Percentiles rank a stretch among this genome's conserved stretches.
Conservation (phyloP, 2,329 filamentous ascomycete genomes). For the Arthrinium phaeospermum region DNA sequence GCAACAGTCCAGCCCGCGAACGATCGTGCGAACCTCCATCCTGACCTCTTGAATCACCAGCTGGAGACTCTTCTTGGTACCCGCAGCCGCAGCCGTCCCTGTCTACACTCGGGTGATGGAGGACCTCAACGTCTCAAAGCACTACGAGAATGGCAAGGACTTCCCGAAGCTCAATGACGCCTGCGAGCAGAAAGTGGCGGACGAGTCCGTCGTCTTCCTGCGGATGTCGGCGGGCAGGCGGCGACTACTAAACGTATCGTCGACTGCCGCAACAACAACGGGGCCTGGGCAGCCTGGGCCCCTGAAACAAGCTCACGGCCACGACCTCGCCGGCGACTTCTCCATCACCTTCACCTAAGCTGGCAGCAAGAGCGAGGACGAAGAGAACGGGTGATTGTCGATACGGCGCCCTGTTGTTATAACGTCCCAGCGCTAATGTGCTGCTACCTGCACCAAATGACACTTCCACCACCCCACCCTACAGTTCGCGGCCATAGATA, state of each 20-base stretch:
- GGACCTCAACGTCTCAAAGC: no score
- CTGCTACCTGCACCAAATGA: neutral
- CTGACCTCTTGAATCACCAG: neutral
- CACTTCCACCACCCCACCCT: neutral
- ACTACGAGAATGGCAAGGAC: no score
- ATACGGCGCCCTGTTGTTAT: no score
- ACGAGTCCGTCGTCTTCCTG: neutral
- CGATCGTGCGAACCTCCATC: neutral
- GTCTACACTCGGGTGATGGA: no score
- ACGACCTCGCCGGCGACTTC: no score
- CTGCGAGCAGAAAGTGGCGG: neutral
- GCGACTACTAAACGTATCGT: neutral
- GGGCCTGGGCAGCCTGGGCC: neutral
- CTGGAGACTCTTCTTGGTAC: no score
- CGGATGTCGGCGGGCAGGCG: neutral
- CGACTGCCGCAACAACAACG: neutral
- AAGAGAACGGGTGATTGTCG: no score
- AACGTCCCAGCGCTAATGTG: no score
- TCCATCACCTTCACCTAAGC: no score
- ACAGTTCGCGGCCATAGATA: neutral
- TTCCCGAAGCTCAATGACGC: neutral
- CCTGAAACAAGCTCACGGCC: no score
- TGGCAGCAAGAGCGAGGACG: no score
- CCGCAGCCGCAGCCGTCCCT: no score
- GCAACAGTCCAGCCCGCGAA: neutral